Percentiles rank a stretch among this genome's conserved stretches.
Conservation (phyloP, 2,329 filamentous ascomycete genomes). For the Plectosphaerella sp. region DNA sequence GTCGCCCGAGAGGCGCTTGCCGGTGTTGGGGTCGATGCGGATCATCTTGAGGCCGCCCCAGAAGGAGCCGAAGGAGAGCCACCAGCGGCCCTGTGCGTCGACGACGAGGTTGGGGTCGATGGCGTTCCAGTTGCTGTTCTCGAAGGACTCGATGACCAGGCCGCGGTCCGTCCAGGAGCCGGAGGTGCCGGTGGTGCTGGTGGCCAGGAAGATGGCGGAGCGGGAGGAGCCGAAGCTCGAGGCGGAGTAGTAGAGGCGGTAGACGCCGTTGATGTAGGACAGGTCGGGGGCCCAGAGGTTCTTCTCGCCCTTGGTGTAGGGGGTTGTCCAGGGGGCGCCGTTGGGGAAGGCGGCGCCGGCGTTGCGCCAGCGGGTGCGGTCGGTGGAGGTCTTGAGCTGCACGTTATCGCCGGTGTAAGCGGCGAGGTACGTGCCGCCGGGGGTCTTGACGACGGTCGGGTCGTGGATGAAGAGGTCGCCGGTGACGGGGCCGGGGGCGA, state of each 20-base stretch:
- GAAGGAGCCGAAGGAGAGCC: conserved; percentile 26
- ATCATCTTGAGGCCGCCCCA: conserved; percentile 25
- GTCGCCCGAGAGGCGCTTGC: conserved; percentile 13
- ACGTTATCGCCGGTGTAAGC: conserved; percentile 21
- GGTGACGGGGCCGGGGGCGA: conserved; percentile 17
- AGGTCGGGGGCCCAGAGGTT: conserved; percentile 51
- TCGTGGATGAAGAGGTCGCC: conserved; percentile 12
- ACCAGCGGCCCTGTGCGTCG: conserved; percentile 21
- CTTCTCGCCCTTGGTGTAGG: conserved; percentile 20
- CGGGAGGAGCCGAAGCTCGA: conserved; percentile 20
- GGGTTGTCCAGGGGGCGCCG: conserved; percentile 23
- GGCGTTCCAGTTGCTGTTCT: conserved; percentile 19
- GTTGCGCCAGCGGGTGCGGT: conserved; percentile 23
- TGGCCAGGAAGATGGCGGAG: conserved; percentile 25
- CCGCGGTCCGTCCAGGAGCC: conserved; percentile 24
- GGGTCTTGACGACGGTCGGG: not conserved
- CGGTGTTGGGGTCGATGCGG: conserved; percentile 17
- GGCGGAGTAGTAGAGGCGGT: conserved; percentile 27
- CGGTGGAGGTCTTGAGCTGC: conserved; percentile 23
- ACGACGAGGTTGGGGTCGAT: conserved; percentile 24
- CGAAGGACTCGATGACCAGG: conserved; percentile 18
- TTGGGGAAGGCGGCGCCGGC: conserved; percentile 23
- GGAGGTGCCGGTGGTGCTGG: conserved; percentile 20
- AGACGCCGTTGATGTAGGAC: conserved; percentile 24
- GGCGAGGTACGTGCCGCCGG: conserved; percentile 19